Evolutionary conservation across 345 rosid species (phyloP), one percentile per base, ranked within the genome.

Genomic region (Jatropha curcas): DNA sequence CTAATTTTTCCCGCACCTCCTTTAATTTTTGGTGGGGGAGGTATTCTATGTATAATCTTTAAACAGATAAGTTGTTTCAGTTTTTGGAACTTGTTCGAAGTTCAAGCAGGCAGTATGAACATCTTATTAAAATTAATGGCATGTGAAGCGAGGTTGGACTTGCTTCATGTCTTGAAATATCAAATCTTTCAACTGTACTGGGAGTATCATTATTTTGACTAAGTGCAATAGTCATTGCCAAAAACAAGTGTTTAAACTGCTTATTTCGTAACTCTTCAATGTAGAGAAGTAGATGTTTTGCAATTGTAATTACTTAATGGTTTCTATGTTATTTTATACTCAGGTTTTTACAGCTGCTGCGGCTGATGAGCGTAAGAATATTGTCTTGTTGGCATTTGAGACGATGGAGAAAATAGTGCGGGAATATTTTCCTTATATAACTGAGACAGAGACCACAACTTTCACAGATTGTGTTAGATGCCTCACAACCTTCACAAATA

Each of bases 351-450:
- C 92, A 4, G 78, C 87, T 77, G 97, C 97, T 64, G 97, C 98
- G 65, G 92, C 95, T 57, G 95, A 92, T 71, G 97, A 92, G 81
- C 83, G 86, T 74, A 94, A 90, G 82, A 94, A 85, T 71, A 85
- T 94, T 77, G 93, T 92, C 72, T 74, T 87, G 81, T 80, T 94
- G 85, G 97, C 97, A 68, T 94, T 92, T 61, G 93, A 92, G 83
- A 92, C 97, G 6, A 90, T 88, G 95, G 98, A 92, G 80, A 94
- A 92, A 83, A 92, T 94, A 46, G 97, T 94, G 60, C 91, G 97
- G 56, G 97, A 90, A 70, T 92, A 92, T 75, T 94, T 92, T 81
- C 89, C 97, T 67, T 83, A 87, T 75, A 90, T 94, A 76, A 94
- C 93, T 35, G 97, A 94, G 89, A 94, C 98, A n/a, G 98, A 94